Evolutionary conservation across 768 basidiomycete species (phyloP).

Genomic region (Cystobasidiopsis lactophilus): DNA sequence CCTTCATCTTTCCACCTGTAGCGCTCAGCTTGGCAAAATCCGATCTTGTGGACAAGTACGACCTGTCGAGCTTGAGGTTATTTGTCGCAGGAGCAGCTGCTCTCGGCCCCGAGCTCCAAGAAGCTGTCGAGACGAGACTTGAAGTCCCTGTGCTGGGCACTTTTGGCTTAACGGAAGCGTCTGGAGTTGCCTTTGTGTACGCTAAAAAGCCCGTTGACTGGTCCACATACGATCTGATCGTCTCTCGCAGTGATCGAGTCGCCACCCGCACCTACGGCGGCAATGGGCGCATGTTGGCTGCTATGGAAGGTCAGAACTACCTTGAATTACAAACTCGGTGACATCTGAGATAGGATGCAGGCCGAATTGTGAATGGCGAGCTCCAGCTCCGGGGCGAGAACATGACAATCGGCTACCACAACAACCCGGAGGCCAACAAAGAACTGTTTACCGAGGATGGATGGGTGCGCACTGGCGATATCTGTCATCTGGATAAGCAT

Average conservation of each 20-base stretch:
- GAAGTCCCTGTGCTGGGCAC: too few relatives aligned
- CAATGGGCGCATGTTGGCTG: too few relatives aligned
- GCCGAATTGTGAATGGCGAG: constrained; percentile 7
- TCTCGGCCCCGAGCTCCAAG: neutral
- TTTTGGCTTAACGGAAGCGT: too few relatives aligned
- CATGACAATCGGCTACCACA: constrained; percentile 26
- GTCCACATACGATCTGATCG: neutral
- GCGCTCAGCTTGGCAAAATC: constrained; percentile 50
- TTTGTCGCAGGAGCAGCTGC: neutral
- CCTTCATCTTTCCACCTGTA: constrained; percentile 47
- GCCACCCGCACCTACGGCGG: neutral
- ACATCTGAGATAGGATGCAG: too few relatives aligned
- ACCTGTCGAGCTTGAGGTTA: constrained; percentile 36
- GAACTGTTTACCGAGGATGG: constrained; percentile 6
- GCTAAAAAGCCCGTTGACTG: neutral
- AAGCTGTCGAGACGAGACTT: constrained; percentile 13
- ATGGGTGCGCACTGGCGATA: constrained; percentile 6
- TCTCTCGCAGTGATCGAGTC: neutral
- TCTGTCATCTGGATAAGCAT: constrained; percentile 7
- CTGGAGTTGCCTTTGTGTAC: too few relatives aligned
- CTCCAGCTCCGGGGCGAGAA: constrained; percentile 29
- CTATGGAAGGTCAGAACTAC: constrained; percentile 2
- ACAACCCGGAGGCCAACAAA: constrained; percentile 11
- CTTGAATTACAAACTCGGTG: too few relatives aligned
- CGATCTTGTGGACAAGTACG: constrained; percentile 39